These are phyloP conservation scores for Gilbertella persicaria DNA, from an alignment of 371 early-diverging fungal genomes.

Conservation along the genomic window DNA sequence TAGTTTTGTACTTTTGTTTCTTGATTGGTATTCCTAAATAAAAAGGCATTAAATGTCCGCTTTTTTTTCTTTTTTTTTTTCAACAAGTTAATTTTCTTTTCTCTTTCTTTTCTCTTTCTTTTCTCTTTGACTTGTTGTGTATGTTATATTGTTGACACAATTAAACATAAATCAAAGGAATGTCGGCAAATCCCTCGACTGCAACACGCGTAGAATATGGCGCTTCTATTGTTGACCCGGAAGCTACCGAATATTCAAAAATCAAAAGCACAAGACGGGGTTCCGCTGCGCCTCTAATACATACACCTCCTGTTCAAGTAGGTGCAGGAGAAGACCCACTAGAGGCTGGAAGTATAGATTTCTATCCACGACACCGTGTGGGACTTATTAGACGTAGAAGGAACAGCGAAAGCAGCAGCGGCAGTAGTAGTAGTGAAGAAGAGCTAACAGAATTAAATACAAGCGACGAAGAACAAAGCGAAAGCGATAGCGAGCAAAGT, in stretches of 20 bases:
- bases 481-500: conserved; percentile 22
- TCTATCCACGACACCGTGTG: conserved; percentile 3
- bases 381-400: conserved; percentile 27
- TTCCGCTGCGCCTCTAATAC: conserved; percentile 52
- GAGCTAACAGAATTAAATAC: conserved; percentile 29
- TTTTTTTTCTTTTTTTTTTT: conserved; percentile 5
- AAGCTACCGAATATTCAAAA: conserved; percentile 1
- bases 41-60: conserved; percentile 1
- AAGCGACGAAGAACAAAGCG: conserved; percentile 32
- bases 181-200: conserved; percentile 47
- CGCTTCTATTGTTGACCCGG: conserved; percentile 29
- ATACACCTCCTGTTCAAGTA: conserved; percentile 30
- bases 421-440: conserved; percentile 9
- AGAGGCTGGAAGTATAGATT: conserved; percentile 2
- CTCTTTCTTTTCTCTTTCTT: conserved; percentile 1
- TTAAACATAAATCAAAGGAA: conserved; percentile 20
- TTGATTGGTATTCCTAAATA: conserved; percentile 73
- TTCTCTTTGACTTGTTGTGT: no score
- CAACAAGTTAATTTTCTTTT: background rate
- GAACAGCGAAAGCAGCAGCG: conserved; percentile 4
- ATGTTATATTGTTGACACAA: conserved; percentile 16
- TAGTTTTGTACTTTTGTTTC: conserved; percentile 65
- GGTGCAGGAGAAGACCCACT: conserved; percentile 2
- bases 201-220: conserved; percentile 42
- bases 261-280: conserved; percentile 26